Evolutionary conservation across 1,284 basidiomycete genomes (phyloP), one percentile per base, ranked within the genome.

Genomic region (Ceratobasidium sp.): DNA sequence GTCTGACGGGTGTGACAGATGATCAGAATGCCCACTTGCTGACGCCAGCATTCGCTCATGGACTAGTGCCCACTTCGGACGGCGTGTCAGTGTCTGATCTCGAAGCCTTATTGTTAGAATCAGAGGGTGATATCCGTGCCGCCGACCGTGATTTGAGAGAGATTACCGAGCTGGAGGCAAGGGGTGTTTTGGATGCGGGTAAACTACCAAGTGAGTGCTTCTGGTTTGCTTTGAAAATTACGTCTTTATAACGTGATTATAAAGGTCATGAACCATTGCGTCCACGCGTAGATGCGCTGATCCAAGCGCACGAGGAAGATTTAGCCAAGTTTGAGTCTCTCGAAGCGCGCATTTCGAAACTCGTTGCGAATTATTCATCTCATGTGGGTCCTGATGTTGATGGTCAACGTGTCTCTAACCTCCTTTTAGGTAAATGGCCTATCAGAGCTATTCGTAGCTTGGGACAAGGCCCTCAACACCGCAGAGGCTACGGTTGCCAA

Each of bases 101-200:
- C 8, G 88, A 90, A 47, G 86, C 87, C 0, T 82, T 90, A 64
- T 77, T 92, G 13, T 77, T 82, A 0, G 91, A 93, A 74, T 89
- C 93, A 85, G 91, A 92, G 72, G 84, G 85, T 8, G 91, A 93
- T 64, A 86, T 93, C 64, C 88, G 90, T 22, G 84, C 86, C 40
- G 90, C 90, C 12, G 91, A 93, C 73, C 84, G 89, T 10, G 90
- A 92, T 73, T 84, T 92, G 82, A 83, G 84, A 31, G 90, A 92
- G 75, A 90, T 93, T 49, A 86, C 87, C 69, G 76, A 81, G 13
- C 77, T 92, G 52, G 87, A 90, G 72, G 83, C 83, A 74, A 88
- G 86, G 73, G 89, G 89, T 42, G 86, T 90, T 7, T 83, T 86
- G 7, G 84, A 84, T 17, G 87, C 89, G 0, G 90, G 90, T 4